Evolutionary conservation across 2,329 filamentous ascomycete genomes (phyloP).

Genomic region (Alternaria dauci): DNA sequence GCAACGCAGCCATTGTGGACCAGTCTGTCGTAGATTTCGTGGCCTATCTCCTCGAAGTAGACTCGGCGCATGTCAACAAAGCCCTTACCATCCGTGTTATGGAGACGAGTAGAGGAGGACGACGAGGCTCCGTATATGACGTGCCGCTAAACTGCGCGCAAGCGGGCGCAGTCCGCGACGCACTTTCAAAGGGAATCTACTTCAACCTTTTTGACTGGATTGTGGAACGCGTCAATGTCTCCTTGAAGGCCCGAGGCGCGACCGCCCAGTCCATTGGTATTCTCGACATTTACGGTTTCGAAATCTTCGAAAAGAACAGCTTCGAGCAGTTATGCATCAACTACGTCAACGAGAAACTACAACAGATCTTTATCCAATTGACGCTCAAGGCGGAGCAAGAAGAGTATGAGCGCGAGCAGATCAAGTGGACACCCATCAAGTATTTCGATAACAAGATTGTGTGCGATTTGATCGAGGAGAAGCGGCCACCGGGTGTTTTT

Average conservation of each 20-base stretch:
- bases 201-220: slow-evolving; percentile 99
- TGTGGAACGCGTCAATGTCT: slow-evolving; percentile 88
- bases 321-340: slow-evolving; percentile 99
- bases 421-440: slow-evolving; percentile 98
- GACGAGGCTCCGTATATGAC: slow-evolving; percentile 73
- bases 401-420: slow-evolving; percentile 94
- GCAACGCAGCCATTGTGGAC: slow-evolving; percentile 86
- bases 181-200: slow-evolving; percentile 94
- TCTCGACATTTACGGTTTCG: slow-evolving; percentile 98
- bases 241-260: slow-evolving; percentile 78
- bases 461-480: slow-evolving; percentile 94
- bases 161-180: slow-evolving; percentile 86
- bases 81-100: slow-evolving; percentile 90
- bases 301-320: slow-evolving; percentile 98
- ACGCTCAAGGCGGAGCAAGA: slow-evolving; percentile 97
- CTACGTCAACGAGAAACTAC: slow-evolving; percentile 98
- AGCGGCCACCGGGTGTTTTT: slow-evolving; percentile 89
- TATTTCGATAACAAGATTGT: slow-evolving; percentile 99
- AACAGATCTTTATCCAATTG: slow-evolving; percentile 98
- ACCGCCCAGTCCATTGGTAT: slow-evolving; percentile 91
- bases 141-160: slow-evolving; percentile 87
- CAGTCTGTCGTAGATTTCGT: slow-evolving; percentile 93
- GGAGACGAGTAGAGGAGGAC: slow-evolving; percentile 71
- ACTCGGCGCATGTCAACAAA: slow-evolving; percentile 79
- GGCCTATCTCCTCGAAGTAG: slow-evolving; percentile 90